Base-by-base conservation (phyloP, 305 asterid genomes). In the Fraxinus angustifolia region DNA sequence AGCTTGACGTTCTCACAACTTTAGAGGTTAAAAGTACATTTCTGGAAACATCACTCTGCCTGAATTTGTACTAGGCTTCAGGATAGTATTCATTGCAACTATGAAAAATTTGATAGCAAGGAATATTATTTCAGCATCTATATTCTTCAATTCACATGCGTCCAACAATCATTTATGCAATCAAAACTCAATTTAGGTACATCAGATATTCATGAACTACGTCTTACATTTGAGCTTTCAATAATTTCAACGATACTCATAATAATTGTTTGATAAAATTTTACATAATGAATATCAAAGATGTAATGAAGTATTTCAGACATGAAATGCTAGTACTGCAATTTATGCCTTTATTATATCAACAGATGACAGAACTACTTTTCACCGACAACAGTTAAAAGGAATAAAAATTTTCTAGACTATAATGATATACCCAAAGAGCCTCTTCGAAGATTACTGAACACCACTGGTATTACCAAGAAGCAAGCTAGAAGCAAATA, bases 401-500 rank as follows among this genome's bases (percentile, higher is more conserved):
- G 4, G 6, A 81, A 58, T 5, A 62, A 19, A 65, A 26, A 0
- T 12, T 65, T 65, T 26, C 34, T 21, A 10, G 72, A 26, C 17
- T 65, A 28, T 67, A 28, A 28, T 67, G 36, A 67, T 28, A 67
- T 67, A 67, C 31, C 40, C 40, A 68, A 68, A 68, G 14, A 33
- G 45, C 75, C 23, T 31, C 45, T 70, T 31, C 21, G 11, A 30
- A 30, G 75, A 33, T 30, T 33, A 16, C 14, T 0, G 23, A 4
- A 30, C 73, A 31, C 26, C 12, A 14, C 19, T 67, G 36, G 19
- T 28, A 67, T 67, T 12, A 67, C 35, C 73, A 28, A 67, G 50
- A 82, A 82, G 75, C 75, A 78, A 14, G 73, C 73, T 74, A 36
- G 58, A 4, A 76, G 40, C 17, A 76, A 76, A 36, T 16, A 35